phyloP scores from a whole-genome alignment of 805 yeast genomes.

The Kodamaea lidongshanica region DNA sequence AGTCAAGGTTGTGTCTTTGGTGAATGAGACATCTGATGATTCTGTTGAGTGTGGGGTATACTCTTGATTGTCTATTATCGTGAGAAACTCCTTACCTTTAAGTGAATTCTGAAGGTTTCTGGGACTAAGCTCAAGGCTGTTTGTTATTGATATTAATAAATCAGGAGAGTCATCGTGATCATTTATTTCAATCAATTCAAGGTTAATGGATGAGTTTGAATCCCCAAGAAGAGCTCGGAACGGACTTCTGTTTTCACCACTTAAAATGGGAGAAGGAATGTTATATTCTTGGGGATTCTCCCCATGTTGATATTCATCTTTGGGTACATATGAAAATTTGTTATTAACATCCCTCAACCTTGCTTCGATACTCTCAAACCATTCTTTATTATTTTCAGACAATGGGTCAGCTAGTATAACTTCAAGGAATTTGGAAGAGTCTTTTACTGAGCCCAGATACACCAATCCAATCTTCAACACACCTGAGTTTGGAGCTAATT shows the following conservation, averaged over 20 bases:
- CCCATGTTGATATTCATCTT: constrained; percentile 8
- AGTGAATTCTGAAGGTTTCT: constrained; percentile 5
- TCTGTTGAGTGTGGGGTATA: constrained; percentile 33
- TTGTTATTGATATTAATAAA: no score
- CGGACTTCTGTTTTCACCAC: constrained; percentile 19
- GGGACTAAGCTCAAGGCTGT: no score
- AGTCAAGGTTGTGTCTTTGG: constrained; percentile 9
- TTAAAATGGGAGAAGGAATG: constrained; percentile 28
- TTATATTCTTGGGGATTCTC: constrained; percentile 8
- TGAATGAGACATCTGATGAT: constrained; percentile 20
- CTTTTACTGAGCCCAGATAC: constrained; percentile 22
- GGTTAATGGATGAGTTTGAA: constrained; percentile 2
- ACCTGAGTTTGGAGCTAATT: constrained; percentile 7
- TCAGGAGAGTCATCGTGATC: neutral
- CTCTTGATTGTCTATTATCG: constrained; percentile 33
- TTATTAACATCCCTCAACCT: constrained; percentile 18
- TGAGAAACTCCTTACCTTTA: constrained; percentile 20
- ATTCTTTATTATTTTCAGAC: constrained; percentile 23
- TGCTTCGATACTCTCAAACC: constrained; percentile 23
- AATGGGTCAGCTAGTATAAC: constrained; percentile 37
- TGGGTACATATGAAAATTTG: constrained; percentile 13
- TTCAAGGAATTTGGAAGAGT: constrained; percentile 28
- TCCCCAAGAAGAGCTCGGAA: constrained; percentile 10
- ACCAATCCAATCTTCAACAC: constrained; percentile 28
- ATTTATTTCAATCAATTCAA: constrained; percentile 4